Conservation (phyloP, 768 basidiomycete species). For the Leccinum subtestaceum region DNA sequence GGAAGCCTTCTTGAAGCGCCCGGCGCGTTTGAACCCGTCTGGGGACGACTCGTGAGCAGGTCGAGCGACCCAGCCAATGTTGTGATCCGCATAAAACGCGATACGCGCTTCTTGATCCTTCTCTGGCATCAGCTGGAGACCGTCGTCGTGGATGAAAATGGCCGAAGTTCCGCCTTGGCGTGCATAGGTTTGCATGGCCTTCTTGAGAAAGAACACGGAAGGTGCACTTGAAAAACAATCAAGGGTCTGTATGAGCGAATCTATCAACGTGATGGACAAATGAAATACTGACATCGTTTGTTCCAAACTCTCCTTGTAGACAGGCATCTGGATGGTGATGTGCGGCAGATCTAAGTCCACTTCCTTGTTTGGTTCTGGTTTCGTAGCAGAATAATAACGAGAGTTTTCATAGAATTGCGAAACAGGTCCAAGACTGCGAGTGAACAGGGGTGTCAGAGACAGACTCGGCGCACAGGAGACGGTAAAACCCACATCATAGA, state of each 20-base stretch:
- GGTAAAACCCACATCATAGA: constrained; percentile 45
- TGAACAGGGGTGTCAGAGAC: neutral
- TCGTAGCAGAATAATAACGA: constrained; percentile 72
- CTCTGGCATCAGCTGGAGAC: constrained; percentile 48
- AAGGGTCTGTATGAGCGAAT: neutral
- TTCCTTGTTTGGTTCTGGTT: constrained; percentile 58
- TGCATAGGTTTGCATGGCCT: constrained; percentile 62
- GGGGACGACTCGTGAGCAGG: constrained; percentile 39
- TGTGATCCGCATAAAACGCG: constrained; percentile 54
- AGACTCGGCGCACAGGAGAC: constrained; percentile 31
- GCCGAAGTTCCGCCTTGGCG: constrained; percentile 59
- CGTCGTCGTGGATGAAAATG: constrained; percentile 63
- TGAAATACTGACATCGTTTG: constrained; percentile 68
- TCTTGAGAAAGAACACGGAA: constrained; percentile 63
- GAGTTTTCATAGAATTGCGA: constrained; percentile 86
- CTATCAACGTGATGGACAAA: neutral
- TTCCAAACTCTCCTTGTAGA: constrained; percentile 83
- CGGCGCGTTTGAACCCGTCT: constrained; percentile 43
- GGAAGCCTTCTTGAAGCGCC: constrained; percentile 91
- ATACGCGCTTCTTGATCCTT: constrained; percentile 48
- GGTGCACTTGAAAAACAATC: constrained; percentile 45
- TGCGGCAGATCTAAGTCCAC: constrained; percentile 68
- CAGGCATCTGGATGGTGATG: constrained; percentile 79
- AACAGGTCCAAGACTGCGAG: constrained; percentile 68
- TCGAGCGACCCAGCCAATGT: constrained; percentile 60